Conservation (phyloP, 2,329 filamentous ascomycete genomes). For the Ophiostoma sp. region DNA sequence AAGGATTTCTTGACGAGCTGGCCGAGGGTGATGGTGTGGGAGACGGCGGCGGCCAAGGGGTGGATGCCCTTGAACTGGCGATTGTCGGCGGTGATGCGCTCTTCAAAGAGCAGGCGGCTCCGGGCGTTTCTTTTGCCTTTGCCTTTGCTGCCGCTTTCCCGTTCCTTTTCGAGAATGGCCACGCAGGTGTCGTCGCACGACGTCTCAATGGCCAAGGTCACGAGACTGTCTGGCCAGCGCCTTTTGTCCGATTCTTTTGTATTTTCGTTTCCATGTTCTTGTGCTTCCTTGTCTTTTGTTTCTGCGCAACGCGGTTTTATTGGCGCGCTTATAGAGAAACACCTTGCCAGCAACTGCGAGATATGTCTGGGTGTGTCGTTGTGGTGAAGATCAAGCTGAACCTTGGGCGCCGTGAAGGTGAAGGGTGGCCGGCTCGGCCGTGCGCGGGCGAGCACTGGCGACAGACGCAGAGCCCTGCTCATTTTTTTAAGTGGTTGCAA, state of each 20-base stretch:
- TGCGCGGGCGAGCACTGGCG: neutral
- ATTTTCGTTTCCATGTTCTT: neutral
- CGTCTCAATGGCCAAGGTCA: conserved; percentile 70
- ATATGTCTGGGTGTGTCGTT: neutral
- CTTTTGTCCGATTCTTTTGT: neutral
- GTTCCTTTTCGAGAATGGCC: conserved; percentile 63
- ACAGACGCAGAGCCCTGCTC: neutral
- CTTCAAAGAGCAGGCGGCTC: conserved; percentile 67
- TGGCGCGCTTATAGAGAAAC: neutral
- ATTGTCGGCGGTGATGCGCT: conserved; percentile 77
- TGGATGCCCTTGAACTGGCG: conserved; percentile 71
- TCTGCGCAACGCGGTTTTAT: neutral
- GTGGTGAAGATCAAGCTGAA: neutral
- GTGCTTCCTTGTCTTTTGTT: neutral
- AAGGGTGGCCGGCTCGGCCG: neutral
- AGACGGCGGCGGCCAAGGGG: conserved; percentile 67
- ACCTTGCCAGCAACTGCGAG: neutral
- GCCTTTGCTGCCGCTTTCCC: conserved; percentile 16
- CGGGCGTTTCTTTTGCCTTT: conserved; percentile 21
- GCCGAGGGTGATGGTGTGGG: conserved; percentile 68
- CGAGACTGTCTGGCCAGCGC: conserved; percentile 17
- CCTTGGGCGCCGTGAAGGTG: neutral
- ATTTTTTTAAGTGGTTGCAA: neutral
- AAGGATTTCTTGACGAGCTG: conserved; percentile 63
- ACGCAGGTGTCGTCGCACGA: conserved; percentile 94